phyloP scores from a whole-genome alignment of 2,329 filamentous ascomycete species.

The Colletotrichum caudatum region DNA sequence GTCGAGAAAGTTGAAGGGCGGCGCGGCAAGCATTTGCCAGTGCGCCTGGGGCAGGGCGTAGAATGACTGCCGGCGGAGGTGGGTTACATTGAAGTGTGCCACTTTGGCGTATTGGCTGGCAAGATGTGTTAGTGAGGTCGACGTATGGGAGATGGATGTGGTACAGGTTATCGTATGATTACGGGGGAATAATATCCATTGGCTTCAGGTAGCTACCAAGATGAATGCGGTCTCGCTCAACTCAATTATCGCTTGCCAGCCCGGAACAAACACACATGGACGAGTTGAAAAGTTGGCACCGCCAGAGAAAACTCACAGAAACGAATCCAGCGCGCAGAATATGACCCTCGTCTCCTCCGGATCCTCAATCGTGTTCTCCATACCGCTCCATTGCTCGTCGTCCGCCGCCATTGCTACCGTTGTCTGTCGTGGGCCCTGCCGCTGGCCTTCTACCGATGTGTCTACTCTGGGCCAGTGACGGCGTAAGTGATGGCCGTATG shows the following conservation, averaged over 20 bases:
- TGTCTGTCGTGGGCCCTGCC: background rate
- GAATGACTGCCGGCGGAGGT: constrained; percentile 90
- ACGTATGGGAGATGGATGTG: background rate
- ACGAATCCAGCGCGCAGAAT: constrained; percentile 87
- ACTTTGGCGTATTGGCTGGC: constrained; percentile 84
- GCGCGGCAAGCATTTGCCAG: constrained; percentile 83
- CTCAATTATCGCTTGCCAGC: background rate
- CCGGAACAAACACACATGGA: constrained; percentile 24
- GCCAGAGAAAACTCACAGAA: constrained; percentile 71
- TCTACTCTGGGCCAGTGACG: too few relatives aligned
- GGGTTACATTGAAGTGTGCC: constrained; percentile 91
- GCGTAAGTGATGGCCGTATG: background rate
- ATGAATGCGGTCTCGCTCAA: background rate
- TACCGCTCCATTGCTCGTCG: constrained; percentile 66
- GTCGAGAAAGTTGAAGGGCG: constrained; percentile 86
- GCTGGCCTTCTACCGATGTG: background rate
- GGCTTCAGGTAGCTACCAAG: background rate
- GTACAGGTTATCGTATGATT: constrained; percentile 3
- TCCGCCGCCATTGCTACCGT: constrained; percentile 47
- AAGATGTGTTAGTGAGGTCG: background rate
- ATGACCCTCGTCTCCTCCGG: constrained; percentile 85
- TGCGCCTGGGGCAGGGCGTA: constrained; percentile 89
- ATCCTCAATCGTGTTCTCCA: constrained; percentile 76
- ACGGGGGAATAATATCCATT: constrained; percentile 29
- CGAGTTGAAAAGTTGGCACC: background rate